These are phyloP conservation scores for Trichophyton simii DNA, from an alignment of 2,329 filamentous ascomycete genomes.

Conservation along the genomic window DNA sequence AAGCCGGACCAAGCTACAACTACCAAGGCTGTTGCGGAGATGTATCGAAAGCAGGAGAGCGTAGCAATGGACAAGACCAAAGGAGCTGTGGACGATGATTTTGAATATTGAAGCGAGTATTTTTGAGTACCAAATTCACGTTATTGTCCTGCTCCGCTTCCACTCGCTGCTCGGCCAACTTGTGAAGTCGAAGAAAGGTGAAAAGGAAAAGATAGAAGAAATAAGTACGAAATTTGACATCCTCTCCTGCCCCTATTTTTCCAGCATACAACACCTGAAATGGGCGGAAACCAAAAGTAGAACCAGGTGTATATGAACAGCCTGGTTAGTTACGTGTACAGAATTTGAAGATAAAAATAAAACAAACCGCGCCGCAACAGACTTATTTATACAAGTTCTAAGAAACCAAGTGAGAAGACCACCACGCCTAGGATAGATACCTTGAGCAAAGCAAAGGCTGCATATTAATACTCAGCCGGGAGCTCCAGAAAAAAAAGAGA, in stretches of 20 bases:
- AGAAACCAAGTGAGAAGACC: not conserved
- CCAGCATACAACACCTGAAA: not conserved
- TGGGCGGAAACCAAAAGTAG: not conserved
- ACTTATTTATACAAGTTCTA: not conserved
- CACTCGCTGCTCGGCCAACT: not conserved
- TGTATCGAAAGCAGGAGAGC: conserved; percentile 92
- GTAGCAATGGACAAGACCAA: conserved; percentile 75
- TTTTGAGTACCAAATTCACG: not conserved
- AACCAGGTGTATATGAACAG: not conserved
- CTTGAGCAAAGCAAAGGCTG: too few relatives aligned
- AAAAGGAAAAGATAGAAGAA: not conserved
- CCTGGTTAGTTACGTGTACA: not conserved
- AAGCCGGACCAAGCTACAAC: conserved; percentile 83
- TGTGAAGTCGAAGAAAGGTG: not conserved
- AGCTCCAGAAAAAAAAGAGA: not conserved
- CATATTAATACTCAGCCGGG: not conserved
- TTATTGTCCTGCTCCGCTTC: not conserved
- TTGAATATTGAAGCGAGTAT: conserved; percentile 60
- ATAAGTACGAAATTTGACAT: not conserved
- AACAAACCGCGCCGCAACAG: not conserved
- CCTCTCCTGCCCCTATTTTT: not conserved
- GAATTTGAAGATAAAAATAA: not conserved
- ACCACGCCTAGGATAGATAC: not conserved
- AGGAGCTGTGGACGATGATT: conserved; percentile 88
- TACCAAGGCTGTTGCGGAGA: conserved; percentile 77